phyloP scores from a whole-genome alignment of 192 early-diverging fungal genomes.

The Bifiguratus adelaidae region DNA sequence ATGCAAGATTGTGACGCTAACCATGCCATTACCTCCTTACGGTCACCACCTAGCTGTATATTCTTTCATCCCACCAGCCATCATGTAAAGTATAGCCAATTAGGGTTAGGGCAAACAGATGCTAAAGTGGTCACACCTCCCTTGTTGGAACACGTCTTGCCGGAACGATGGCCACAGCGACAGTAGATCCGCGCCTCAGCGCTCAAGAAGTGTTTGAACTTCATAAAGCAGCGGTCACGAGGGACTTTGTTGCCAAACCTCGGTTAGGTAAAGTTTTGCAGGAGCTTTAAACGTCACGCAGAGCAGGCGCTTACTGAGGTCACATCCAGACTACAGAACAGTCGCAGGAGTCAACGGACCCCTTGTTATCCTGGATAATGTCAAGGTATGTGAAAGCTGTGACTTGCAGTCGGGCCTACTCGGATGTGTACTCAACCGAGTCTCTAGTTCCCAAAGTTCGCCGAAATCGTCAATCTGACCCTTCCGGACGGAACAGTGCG shows the following conservation, averaged over 20 bases:
- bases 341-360: constrained; percentile 97
- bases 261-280: constrained; percentile 61
- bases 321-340: constrained; percentile 81
- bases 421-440: background rate
- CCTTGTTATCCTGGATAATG: constrained; percentile 95
- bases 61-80: too few species aligned
- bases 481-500: constrained; percentile 94
- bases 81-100: too few species aligned
- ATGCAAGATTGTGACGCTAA: too few species aligned
- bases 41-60: too few species aligned
- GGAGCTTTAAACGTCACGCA: background rate
- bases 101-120: too few species aligned
- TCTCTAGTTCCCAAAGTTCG: constrained; percentile 84
- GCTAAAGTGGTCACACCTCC: too few species aligned
- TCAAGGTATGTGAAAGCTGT: constrained; percentile 57
- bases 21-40: too few species aligned
- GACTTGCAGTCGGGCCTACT: background rate
- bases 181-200: constrained; percentile 17
- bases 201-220: constrained; percentile 62
- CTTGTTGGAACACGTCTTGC: too few species aligned
- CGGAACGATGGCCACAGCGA: constrained; percentile 4
- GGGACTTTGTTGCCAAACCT: constrained; percentile 77
- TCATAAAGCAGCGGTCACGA: constrained; percentile 79
- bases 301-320: background rate
- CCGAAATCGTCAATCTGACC: constrained; percentile 94